These are phyloP conservation scores for Exutisphaerella laricina DNA, from an alignment of 2,329 filamentous ascomycete species.

Conservation along the genomic window DNA sequence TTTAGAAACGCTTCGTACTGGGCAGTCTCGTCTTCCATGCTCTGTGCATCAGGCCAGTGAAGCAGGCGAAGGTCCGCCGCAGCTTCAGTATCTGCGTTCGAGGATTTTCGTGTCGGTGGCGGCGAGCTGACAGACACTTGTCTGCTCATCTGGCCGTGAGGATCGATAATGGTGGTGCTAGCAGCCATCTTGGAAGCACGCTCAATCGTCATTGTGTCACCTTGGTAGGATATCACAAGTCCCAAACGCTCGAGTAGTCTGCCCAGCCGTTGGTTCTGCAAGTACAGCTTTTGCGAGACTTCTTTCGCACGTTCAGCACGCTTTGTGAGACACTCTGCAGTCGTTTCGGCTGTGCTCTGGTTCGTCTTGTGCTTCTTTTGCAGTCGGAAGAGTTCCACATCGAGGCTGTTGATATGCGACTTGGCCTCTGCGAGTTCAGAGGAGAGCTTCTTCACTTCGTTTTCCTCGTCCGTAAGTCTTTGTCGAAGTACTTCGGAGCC, in stretches of 20 bases:
- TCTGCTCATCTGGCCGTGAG: slow-evolving; percentile 42
- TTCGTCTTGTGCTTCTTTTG: slow-evolving; percentile 58
- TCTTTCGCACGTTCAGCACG: slow-evolving; percentile 73
- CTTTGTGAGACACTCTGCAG: slow-evolving; percentile 58
- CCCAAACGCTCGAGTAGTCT: slow-evolving; percentile 81
- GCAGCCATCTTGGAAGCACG: slow-evolving; percentile 56
- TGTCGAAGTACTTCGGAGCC: slow-evolving; percentile 74
- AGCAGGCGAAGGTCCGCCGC: slow-evolving; percentile 62
- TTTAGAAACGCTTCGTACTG: slow-evolving; percentile 72
- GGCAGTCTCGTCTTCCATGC: slow-evolving; percentile 60
- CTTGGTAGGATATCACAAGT: slow-evolving; percentile 71
- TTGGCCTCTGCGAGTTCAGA: slow-evolving; percentile 69
- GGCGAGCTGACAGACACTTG: slow-evolving; percentile 51
- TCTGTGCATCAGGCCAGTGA: slow-evolving; percentile 72
- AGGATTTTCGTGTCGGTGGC: slow-evolving; percentile 51
- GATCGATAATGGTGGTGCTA: slow-evolving; percentile 42
- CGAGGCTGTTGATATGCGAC: slow-evolving; percentile 67
- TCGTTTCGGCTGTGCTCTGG: slow-evolving; percentile 43
- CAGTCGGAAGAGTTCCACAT: slow-evolving; percentile 66
- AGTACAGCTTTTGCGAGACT: slow-evolving; percentile 74
- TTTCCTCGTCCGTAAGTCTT: slow-evolving; percentile 69
- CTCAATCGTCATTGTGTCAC: slow-evolving; percentile 64
- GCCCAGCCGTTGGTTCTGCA: slow-evolving; percentile 76
- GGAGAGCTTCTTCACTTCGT: slow-evolving; percentile 59
- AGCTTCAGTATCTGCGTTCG: slow-evolving; percentile 37